phyloP scores from a whole-genome alignment of 495 filamentous ascomycete genomes.

The Aspergillus wentii region DNA sequence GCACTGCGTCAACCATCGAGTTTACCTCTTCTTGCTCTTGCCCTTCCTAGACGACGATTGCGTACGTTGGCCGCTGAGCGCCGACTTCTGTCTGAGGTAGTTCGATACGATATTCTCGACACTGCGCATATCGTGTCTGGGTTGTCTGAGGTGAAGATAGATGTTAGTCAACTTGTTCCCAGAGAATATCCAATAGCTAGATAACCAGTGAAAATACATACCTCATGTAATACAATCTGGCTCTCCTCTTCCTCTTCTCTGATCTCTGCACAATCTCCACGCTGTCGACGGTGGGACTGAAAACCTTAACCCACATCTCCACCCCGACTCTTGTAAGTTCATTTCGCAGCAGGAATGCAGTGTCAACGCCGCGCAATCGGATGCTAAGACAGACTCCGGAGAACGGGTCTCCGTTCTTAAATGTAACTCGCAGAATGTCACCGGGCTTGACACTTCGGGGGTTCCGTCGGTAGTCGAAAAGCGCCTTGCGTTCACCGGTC shows the following conservation, averaged over 20 bases:
- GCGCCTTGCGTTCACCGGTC: conserved; percentile 68
- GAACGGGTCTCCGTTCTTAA: conserved; percentile 82
- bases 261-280: conserved; percentile 91
- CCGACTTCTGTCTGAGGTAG: conserved; percentile 59
- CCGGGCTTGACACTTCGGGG: conserved; percentile 70
- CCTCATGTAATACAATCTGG: conserved; percentile 88
- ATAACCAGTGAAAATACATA: conserved; percentile 35
- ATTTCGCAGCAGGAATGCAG: conserved; percentile 76
- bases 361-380: conserved; percentile 78
- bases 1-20: conserved; percentile 7
- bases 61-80: conserved; percentile 36
- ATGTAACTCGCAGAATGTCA: conserved; percentile 85
- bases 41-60: conserved; percentile 6
- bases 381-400: conserved; percentile 83
- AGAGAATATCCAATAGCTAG: conserved; percentile 25
- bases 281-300: conserved; percentile 78
- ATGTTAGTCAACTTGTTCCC: conserved; percentile 20
- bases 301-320: conserved; percentile 98
- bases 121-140: conserved; percentile 62
- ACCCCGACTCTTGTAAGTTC: conserved; percentile 77
- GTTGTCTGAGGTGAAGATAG: conserved; percentile 36
- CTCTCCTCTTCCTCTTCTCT: conserved; percentile 79
- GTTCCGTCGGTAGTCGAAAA: conserved; percentile 71
- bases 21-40: conserved; percentile 16
- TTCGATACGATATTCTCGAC: conserved; percentile 67